phyloP scores from a whole-genome alignment of 2,329 filamentous ascomycete genomes.

The Talaromyces albobiverticillius region DNA sequence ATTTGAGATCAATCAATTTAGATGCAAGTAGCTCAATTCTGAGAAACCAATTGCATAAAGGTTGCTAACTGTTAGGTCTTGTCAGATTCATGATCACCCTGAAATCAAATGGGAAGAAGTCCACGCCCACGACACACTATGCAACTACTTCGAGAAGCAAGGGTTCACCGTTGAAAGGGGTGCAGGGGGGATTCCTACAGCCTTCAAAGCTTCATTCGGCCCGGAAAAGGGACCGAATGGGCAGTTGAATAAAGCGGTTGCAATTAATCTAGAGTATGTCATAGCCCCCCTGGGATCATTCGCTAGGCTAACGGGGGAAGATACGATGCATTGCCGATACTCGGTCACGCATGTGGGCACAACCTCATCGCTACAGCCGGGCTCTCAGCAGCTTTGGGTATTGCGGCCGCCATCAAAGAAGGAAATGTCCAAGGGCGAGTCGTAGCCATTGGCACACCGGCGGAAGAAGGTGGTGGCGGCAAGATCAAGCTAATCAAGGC shows the following conservation, averaged over 20 bases:
- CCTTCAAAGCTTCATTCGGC: background rate
- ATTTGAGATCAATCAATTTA: no score
- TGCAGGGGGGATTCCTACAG: background rate
- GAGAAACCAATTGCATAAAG: no score
- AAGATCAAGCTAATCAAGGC: constrained; percentile 34
- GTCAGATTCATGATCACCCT: background rate
- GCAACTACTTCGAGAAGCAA: background rate
- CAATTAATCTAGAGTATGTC: background rate
- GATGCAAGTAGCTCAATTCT: no score
- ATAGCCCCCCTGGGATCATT: no score
- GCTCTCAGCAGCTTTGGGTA: background rate
- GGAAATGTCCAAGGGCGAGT: constrained; percentile 16
- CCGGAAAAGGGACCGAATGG: background rate
- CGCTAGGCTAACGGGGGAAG: background rate
- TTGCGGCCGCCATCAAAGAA: constrained; percentile 3
- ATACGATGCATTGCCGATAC: background rate
- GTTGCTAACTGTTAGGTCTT: no score
- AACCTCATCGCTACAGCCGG: background rate
- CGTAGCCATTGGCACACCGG: constrained; percentile 24
- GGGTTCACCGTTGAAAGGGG: background rate
- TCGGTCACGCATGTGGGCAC: background rate
- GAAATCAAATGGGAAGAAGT: background rate
- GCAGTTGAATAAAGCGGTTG: background rate
- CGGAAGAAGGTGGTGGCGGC: constrained; percentile 25
- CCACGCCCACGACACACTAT: background rate